A percentile compares a stretch with the other conserved stretches of the same genome.
Conservation (phyloP, 2,329 filamentous ascomycete species). For the Diaporthe sp. region DNA sequence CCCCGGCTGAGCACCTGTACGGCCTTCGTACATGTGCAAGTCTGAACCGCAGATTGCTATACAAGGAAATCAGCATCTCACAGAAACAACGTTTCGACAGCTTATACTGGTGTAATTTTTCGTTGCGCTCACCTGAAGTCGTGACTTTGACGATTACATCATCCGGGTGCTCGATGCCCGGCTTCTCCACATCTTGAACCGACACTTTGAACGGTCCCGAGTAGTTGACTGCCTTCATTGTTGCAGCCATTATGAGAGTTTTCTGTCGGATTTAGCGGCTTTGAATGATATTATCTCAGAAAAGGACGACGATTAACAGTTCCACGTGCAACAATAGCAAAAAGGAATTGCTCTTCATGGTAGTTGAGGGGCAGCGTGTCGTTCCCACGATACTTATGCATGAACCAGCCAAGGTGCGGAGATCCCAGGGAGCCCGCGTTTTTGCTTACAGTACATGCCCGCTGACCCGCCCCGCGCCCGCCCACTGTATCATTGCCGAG, state of each 20-base stretch:
- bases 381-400: constrained; percentile 8
- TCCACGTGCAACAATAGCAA: not conserved
- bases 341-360: too few relatives aligned
- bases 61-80: not conserved
- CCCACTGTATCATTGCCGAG: constrained; percentile 8
- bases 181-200: constrained; percentile 29
- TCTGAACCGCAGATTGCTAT: constrained; percentile 48
- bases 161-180: constrained; percentile 28
- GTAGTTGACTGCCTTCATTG: constrained; percentile 28
- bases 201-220: constrained; percentile 27
- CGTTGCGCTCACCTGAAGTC: constrained; percentile 34
- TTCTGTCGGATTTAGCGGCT: too few relatives aligned
- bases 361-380: not conserved
- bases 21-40: constrained; percentile 47
- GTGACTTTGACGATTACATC: constrained; percentile 51
- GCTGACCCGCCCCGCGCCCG: not conserved
- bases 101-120: not conserved
- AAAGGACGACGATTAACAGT: not conserved
- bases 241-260: constrained; percentile 17
- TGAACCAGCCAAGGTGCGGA: constrained; percentile 30
- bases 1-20: constrained; percentile 33
- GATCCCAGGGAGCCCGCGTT: not conserved
- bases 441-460: not conserved
- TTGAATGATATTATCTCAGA: not conserved
- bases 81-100: too few relatives aligned